phyloP scores from a whole-genome alignment of 2,329 filamentous ascomycete species.

The Colletotrichum somersetense region DNA sequence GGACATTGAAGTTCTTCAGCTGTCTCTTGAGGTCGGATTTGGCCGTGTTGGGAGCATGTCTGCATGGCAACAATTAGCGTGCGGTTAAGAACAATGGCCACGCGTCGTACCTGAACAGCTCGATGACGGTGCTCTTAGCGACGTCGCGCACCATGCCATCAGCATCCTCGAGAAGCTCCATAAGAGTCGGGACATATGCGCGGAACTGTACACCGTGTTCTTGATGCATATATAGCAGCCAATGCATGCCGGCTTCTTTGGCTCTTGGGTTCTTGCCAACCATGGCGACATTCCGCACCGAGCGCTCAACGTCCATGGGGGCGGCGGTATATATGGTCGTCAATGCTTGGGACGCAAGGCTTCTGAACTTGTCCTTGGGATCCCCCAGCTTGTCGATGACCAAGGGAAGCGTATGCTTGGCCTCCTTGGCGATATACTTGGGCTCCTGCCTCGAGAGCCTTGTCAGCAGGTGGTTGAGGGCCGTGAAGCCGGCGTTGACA shows the following conservation, averaged over 20 bases:
- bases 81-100: conserved; percentile 57
- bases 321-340: conserved; percentile 80
- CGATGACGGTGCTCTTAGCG: conserved; percentile 85
- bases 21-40: conserved; percentile 92
- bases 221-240: conserved; percentile 88
- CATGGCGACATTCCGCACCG: conserved; percentile 83
- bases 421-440: conserved; percentile 77
- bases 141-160: conserved; percentile 88
- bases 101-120: conserved; percentile 79
- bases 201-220: conserved; percentile 85
- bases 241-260: conserved; percentile 87
- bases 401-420: conserved; percentile 77
- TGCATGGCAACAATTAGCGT: conserved; percentile 84
- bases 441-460: conserved; percentile 88
- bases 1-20: conserved; percentile 84
- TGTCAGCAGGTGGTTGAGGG: conserved; percentile 88
- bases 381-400: conserved; percentile 90
- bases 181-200: conserved; percentile 83
- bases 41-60: conserved; percentile 82
- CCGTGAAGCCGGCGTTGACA: conserved; percentile 86
- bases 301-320: conserved; percentile 80
- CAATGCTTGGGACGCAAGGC: conserved; percentile 80
- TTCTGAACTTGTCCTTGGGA: conserved; percentile 85
- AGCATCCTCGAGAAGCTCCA: conserved; percentile 90
- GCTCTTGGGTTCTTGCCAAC: conserved; percentile 84